Evolutionary conservation across 1,284 basidiomycete species (phyloP).

Genomic region (Calocybe gambosa): DNA sequence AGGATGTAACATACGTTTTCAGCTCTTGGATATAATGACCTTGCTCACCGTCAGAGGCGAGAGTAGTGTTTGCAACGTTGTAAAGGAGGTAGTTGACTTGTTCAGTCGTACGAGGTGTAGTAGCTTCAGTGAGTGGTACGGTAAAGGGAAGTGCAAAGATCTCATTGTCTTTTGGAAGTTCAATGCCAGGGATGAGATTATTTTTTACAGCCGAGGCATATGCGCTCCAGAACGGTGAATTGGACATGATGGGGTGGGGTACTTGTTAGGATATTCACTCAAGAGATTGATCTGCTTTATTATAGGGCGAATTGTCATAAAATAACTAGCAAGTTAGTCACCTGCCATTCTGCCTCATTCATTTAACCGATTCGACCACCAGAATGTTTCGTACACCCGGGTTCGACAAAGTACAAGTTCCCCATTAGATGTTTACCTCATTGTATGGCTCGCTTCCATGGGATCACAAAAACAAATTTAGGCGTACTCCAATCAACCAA

Average conservation of each 20-base stretch:
- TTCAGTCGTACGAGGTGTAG: not conserved
- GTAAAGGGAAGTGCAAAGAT: not conserved
- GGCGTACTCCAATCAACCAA: too few species aligned
- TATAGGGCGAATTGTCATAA: not conserved
- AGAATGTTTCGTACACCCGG: too few species aligned
- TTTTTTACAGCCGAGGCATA: not conserved
- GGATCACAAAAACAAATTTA: too few species aligned
- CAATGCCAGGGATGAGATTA: not conserved
- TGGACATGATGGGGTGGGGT: not conserved
- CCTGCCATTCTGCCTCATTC: too few species aligned
- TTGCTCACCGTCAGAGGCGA: not conserved
- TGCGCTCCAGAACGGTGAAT: not conserved
- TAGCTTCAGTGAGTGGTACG: not conserved
- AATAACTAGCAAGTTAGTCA: too few species aligned
- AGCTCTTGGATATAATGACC: not conserved
- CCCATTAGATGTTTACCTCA: too few species aligned
- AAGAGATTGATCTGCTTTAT: not conserved
- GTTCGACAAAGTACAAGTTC: too few species aligned
- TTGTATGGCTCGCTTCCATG: too few species aligned
- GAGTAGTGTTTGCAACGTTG: not conserved
- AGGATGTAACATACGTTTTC: not conserved
- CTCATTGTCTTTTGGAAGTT: not conserved
- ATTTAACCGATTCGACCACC: too few species aligned
- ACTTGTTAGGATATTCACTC: not conserved
- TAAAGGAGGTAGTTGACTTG: not conserved